phyloP scores from a whole-genome alignment of 2,329 filamentous ascomycete species.

The Ophiostoma sp. region DNA sequence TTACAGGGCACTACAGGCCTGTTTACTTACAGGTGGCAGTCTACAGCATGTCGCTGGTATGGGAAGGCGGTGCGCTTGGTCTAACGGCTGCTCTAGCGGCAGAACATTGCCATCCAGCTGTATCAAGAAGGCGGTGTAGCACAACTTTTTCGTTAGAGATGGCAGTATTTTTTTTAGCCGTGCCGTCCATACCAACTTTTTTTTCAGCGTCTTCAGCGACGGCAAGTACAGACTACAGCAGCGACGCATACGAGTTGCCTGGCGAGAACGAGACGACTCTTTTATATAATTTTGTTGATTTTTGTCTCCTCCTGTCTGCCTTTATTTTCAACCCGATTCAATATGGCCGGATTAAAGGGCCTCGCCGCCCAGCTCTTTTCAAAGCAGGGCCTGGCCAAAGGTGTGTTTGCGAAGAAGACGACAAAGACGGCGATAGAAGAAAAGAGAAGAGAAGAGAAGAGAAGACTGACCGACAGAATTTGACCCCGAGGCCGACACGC shows the following conservation, averaged over 20 bases:
- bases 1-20: not conserved
- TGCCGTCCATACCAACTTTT: slow-evolving; percentile 16
- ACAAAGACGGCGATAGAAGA: not conserved
- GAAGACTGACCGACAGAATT: slow-evolving; percentile 53
- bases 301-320: not conserved
- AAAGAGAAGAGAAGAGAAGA: not conserved
- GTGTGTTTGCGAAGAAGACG: slow-evolving; percentile 37
- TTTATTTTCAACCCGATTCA: not conserved
- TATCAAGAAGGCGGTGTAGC: slow-evolving; percentile 24
- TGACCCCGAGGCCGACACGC: slow-evolving; percentile 67
- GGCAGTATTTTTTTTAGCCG: slow-evolving; percentile 21
- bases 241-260: not conserved
- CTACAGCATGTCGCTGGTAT: not conserved
- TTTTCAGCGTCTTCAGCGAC: not conserved
- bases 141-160: slow-evolving; percentile 22
- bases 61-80: slow-evolving; percentile 23
- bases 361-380: slow-evolving; percentile 54
- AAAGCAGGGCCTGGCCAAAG: slow-evolving; percentile 57
- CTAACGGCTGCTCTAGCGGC: slow-evolving; percentile 15
- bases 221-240: not conserved
- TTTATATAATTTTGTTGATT: not conserved
- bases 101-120: slow-evolving; percentile 16
- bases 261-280: not conserved
- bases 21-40: not conserved
- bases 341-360: slow-evolving; percentile 49